These are phyloP conservation scores for Pyrrhoderma lamaoense DNA, from an alignment of 1,284 basidiomycete genomes.

Conservation along the genomic window DNA sequence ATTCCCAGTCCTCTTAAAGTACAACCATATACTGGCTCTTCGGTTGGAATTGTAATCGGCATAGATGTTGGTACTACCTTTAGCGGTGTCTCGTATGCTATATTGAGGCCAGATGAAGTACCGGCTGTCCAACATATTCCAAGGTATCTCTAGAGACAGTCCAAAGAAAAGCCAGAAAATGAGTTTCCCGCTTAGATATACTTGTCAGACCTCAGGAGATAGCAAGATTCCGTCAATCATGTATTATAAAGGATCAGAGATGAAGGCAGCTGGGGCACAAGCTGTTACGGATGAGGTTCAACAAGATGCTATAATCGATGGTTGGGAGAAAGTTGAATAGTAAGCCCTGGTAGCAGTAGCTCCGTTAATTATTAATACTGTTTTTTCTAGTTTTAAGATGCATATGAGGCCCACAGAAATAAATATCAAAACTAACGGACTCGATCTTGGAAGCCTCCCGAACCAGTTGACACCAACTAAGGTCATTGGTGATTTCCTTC, in stretches of 20 bases:
- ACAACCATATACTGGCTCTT: neutral
- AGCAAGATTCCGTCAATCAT: slow-evolving; percentile 71
- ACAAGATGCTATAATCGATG: slow-evolving; percentile 62
- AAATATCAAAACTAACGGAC: slow-evolving; percentile 72
- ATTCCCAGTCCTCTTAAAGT: neutral
- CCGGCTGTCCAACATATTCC: slow-evolving; percentile 5
- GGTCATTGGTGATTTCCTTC: slow-evolving; percentile 70
- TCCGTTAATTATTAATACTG: slow-evolving; percentile 5
- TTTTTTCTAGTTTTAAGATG: slow-evolving; percentile 60
- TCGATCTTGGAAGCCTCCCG: slow-evolving; percentile 59
- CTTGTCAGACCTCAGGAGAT: slow-evolving; percentile 57
- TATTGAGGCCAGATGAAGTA: slow-evolving; percentile 9
- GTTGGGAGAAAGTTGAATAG: slow-evolving; percentile 67
- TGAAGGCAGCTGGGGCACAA: slow-evolving; percentile 67
- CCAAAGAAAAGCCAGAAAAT: no score
- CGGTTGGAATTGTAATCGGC: slow-evolving; percentile 7
- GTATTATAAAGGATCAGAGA: slow-evolving; percentile 57
- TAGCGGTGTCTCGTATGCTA: slow-evolving; percentile 14
- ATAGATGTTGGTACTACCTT: slow-evolving; percentile 15
- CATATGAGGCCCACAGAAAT: slow-evolving; percentile 64
- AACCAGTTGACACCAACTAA: slow-evolving; percentile 54
- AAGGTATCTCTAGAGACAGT: neutral
- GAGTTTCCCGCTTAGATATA: slow-evolving; percentile 42
- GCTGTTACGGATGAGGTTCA: slow-evolving; percentile 51
- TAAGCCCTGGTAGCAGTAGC: slow-evolving; percentile 21